Conservation (phyloP, 208 protist genomes). For the Wallacemonas rigidus region DNA sequence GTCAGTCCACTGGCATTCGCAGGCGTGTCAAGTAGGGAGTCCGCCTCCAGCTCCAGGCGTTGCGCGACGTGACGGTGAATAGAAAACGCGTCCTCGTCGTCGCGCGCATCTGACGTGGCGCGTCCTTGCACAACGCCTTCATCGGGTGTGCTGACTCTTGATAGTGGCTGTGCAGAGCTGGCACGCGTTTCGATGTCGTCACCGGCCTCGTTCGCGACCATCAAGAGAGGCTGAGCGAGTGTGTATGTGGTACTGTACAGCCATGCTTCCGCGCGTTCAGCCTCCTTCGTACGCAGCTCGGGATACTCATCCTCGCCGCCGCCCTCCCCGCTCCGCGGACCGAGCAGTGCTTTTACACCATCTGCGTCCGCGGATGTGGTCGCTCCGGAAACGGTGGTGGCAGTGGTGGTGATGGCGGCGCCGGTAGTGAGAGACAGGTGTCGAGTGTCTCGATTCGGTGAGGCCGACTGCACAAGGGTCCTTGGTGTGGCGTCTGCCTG, state of each 20-base stretch:
- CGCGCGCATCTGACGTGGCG: neutral
- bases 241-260: conserved; percentile 31
- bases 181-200: neutral
- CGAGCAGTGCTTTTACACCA: too few species aligned
- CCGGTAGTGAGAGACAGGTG: conserved; percentile 1
- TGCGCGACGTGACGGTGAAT: neutral
- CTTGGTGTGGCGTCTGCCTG: conserved; percentile 21
- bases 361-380: too few species aligned
- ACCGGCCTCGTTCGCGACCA: neutral
- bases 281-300: neutral
- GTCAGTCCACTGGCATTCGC: neutral
- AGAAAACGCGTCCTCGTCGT: neutral
- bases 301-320: neutral
- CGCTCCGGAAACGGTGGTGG: too few species aligned
- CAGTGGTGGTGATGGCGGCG: neutral
- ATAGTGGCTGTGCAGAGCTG: too few species aligned
- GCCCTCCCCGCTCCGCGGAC: neutral
- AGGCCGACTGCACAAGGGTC: neutral
- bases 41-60: conserved; percentile 1
- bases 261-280: conserved; percentile 25
- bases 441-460: neutral
- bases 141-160: too few species aligned
- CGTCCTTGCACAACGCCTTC: too few species aligned
- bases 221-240: conserved; percentile 23
- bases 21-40: neutral